Conservation (phyloP, 2,329 filamentous ascomycete species). For the Ascochyta koolunga region DNA sequence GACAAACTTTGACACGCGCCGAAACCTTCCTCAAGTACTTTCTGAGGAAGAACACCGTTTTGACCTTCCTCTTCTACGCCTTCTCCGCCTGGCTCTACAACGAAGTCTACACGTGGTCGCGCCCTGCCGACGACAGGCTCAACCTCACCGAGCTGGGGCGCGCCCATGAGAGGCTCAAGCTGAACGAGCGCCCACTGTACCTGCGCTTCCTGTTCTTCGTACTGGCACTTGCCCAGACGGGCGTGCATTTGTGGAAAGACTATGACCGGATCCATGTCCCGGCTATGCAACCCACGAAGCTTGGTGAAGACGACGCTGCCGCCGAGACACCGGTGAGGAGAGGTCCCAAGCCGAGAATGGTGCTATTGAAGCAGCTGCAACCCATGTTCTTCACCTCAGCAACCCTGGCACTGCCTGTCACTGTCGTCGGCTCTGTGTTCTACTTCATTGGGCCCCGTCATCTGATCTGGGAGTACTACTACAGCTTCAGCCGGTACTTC, state of each 20-base stretch:
- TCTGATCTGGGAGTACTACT: slow-evolving; percentile 57
- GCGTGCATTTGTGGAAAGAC: slow-evolving; percentile 73
- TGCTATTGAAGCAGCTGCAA: slow-evolving; percentile 26
- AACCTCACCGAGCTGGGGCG: slow-evolving; percentile 74
- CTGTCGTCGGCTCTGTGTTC: slow-evolving; percentile 23
- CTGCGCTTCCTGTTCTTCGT: slow-evolving; percentile 72
- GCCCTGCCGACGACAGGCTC: slow-evolving; percentile 65
- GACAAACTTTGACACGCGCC: slow-evolving; percentile 72
- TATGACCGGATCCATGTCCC: slow-evolving; percentile 69
- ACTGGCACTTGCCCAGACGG: slow-evolving; percentile 72
- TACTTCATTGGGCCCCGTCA: slow-evolving; percentile 42
- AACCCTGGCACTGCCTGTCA: slow-evolving; percentile 57
- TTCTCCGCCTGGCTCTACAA: slow-evolving; percentile 80
- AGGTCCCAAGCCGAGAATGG: slow-evolving; percentile 26
- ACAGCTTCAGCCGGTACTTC: slow-evolving; percentile 73
- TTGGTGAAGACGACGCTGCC: slow-evolving; percentile 21
- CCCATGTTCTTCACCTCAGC: slow-evolving; percentile 25
- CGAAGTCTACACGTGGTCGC: slow-evolving; percentile 79
- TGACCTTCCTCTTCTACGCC: slow-evolving; percentile 77
- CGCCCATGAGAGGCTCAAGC: slow-evolving; percentile 69
- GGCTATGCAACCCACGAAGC: slow-evolving; percentile 33
- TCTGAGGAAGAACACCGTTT: slow-evolving; percentile 65
- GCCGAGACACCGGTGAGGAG: slow-evolving; percentile 6
- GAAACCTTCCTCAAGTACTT: slow-evolving; percentile 67
- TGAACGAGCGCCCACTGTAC: slow-evolving; percentile 89